Percentiles rank a stretch among this genome's conserved stretches.
These are phyloP conservation scores for Quercus variabilis DNA, from an alignment of 306 rosid genomes.

Conservation along the genomic window DNA sequence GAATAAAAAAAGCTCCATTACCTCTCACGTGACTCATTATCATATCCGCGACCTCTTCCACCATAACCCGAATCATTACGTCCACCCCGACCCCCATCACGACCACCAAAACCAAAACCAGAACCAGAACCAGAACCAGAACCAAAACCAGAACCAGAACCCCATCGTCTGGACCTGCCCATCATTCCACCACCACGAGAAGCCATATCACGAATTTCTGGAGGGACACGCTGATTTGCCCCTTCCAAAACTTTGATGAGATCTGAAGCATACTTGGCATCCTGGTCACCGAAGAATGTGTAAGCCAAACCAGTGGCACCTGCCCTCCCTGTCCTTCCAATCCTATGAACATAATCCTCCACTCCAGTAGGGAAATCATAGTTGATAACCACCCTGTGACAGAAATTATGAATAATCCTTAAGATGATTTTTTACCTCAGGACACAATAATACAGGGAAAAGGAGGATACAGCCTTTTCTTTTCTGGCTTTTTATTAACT, in stretches of 20 bases:
- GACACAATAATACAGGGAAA: neutral
- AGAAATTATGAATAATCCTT: constrained; percentile 9
- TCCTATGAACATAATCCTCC: constrained; percentile 99
- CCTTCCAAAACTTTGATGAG: constrained; percentile 96
- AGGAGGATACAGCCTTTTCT: neutral
- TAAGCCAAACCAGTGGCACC: constrained; percentile 95
- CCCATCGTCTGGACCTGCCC: constrained; percentile 78
- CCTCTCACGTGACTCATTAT: constrained; percentile 60
- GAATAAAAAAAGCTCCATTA: constrained; percentile 14
- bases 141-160: constrained; percentile 35
- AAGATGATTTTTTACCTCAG: neutral
- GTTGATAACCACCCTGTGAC: constrained; percentile 85
- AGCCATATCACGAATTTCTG: constrained; percentile 78
- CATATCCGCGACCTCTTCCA: constrained; percentile 64
- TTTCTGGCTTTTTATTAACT: neutral
- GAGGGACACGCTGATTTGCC: constrained; percentile 86
- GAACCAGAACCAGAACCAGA: constrained; percentile 32
- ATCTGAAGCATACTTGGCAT: constrained; percentile 86
- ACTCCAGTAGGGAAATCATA: constrained; percentile 99
- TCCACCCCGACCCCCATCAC: constrained; percentile 68
- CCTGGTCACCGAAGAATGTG: constrained; percentile 95
- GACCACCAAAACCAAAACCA: constrained; percentile 39
- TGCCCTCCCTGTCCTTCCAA: constrained; percentile 99
- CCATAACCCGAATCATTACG: constrained; percentile 58
- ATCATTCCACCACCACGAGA: constrained; percentile 93